Evolutionary conservation across 1,284 basidiomycete species (phyloP), one percentile per base, ranked within the genome.

Genomic region (Tylopilus orsonianus): DNA sequence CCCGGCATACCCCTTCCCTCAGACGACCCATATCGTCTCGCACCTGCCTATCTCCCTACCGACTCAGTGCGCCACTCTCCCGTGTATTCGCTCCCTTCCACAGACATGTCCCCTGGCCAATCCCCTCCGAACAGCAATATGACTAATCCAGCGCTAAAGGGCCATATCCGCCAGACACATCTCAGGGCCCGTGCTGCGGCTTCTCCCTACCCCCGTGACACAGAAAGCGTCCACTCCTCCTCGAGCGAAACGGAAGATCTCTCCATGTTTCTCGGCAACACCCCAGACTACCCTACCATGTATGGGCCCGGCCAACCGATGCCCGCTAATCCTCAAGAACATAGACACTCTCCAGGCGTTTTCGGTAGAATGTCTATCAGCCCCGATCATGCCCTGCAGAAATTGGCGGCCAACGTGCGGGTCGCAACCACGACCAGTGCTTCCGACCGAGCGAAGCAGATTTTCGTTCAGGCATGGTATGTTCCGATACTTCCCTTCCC

Each of bases 381-480:
- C 57, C 77, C 81, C 42, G 85, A 88, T 70, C 85, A 90, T 56
- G 81, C 81, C 14, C 75, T 91, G 51, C 90, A 92, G 71, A 91
- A 91, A 71, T 74, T 92, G 47, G 89, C 89, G 8, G 85, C 85
- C 44, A 91, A 90, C 59, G 89, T 92, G 43, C 82, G 90, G 36
- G 87, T 87, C 29, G 90, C 89, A 10, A 92, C 90, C 3, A 92
- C 90, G 12, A 92, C 90, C 32, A 90, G 87, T 62, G 90, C 89
- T 40, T 91, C 89, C 10, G 89, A 92, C 67, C 74, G 90, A 61
- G 89, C 89, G 41, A 91, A 92, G 62, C 89, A 92, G 72, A 91
- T 92, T 60, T 92, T 92, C 62, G 89, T 92, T 23, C 90, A 92
- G 68, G 88, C 89, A 51, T 92, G 89, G 89, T 90, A 52, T 59